Base-by-base conservation (phyloP, 192 early-diverging fungal species). In the Kappamyces sp. region DNA sequence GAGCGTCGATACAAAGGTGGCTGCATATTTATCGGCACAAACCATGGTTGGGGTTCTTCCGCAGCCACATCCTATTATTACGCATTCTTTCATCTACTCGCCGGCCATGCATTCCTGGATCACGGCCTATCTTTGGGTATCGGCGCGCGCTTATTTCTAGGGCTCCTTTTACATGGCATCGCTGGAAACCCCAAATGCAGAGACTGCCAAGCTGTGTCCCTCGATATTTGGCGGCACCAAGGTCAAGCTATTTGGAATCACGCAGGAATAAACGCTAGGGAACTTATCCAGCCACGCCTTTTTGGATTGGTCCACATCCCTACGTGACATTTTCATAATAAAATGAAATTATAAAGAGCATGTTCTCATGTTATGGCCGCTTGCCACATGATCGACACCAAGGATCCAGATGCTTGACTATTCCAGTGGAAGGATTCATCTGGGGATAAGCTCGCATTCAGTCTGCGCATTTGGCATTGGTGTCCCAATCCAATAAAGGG, bases 1-100 rank as follows among this genome's bases (percentile, higher is more conserved):
- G 32, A 83, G 84, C 41, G 76, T 78, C 22, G 87, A 91, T 32
- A 68, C 78, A 4, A 75, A 76, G 22, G 74, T 81, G 0, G 54
- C 83, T 6, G 84, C 81, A 8, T 83, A 68, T 47, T 63, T 89
- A 11, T 30, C 65, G 32, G 61, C 43, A 14, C 71, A 71, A 45
- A 79, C 77, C 5, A 53, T 76, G 34, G 77, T 79, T 22, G 77
- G 77, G 1, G 35, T 79, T 1, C 60, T 79, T 12, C 74, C 77
- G 9, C 59, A 65, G 8, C 77, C 77, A 33, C 77, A 76, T 49
- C 74, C 71, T 32, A 58, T 79, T 32, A 66, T 60, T 43, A 57
- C 66, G 37, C 58, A 71, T 11, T 46, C 57, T 62, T 79, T 76
- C 47, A 31, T 57, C 2, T 71, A 63, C 39, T 55, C 61, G 1